Evolutionary conservation across 441 rosid genomes (phyloP), one percentile per base, ranked within the genome.

Genomic region (Hypseocharis bilobata): DNA sequence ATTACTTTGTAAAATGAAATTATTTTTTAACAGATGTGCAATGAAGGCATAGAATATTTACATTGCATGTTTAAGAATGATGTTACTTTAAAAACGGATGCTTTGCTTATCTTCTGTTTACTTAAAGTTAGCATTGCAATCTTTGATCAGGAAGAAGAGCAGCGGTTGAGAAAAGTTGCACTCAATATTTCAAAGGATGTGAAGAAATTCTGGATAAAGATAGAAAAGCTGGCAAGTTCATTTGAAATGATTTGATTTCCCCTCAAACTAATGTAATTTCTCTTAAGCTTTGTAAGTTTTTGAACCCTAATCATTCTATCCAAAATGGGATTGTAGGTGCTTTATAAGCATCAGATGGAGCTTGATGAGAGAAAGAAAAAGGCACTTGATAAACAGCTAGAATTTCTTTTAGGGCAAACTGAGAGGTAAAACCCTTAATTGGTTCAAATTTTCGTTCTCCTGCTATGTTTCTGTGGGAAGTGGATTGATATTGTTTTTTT

Each of bases 401-500:
- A 94, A 74, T 94, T 91, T 82, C 89, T 94, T 69, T 77, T 94
- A 64, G 99, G 99, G 73, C 99, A 94, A 83, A 94, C 99, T 34
- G 99, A 94, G 80, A 94, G 99, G 99, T 91, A 58, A 16, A 67
- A 65, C 49, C 54, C 17, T 47, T 40, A 32, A 20, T 30, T 47
- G 19, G 20, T 1, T 65, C 6, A n/a, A 16, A 28, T 27, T 23
- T 59, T 64, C 27, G 19, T 55, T 49, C 34, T 25, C 47, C n/a
- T 36, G 55, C 20, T 16, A 3, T 17, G 25, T 58, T 16, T n/a
- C 8, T 32, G 14, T 45, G 57, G 32, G 29, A 45, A 8, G 20
- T 58, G 27, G 63, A 64, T 66, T 74, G 44, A 67, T 64, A 29
- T 58, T 63, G 1, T 49, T 28, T 57, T 54, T 60, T 42, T 5